phyloP scores from a whole-genome alignment of 208 protist species.

The Trypanosoma conorhini region DNA sequence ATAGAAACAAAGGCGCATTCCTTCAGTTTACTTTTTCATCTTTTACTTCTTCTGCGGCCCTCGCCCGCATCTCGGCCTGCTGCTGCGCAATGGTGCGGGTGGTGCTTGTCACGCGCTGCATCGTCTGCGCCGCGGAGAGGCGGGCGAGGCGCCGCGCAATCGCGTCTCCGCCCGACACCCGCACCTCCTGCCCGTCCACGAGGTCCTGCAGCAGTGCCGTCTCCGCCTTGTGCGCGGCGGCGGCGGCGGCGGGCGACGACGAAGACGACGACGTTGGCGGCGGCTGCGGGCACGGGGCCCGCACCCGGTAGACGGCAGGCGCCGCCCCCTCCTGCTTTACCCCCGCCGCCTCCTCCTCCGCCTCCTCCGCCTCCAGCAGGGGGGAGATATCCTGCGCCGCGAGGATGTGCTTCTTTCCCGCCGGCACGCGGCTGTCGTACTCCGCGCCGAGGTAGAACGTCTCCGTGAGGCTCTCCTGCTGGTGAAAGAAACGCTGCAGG shows the following conservation, averaged over 20 bases:
- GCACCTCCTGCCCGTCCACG: constrained; percentile 52
- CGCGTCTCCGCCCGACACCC: constrained; percentile 38
- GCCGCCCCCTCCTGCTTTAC: constrained; percentile 2
- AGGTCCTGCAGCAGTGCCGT: constrained; percentile 52
- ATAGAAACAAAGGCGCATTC: neutral
- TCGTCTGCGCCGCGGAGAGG: constrained; percentile 42
- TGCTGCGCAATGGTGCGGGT: constrained; percentile 39
- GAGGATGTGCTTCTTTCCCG: constrained; percentile 57
- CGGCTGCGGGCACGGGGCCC: neutral
- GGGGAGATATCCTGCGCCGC: constrained; percentile 37
- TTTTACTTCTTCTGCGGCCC: constrained; percentile 3
- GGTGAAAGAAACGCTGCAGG: constrained; percentile 94
- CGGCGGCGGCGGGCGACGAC: neutral
- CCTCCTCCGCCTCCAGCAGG: constrained; percentile 14
- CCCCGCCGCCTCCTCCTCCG: neutral
- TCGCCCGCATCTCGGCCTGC: constrained; percentile 32
- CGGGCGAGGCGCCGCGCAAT: constrained; percentile 53
- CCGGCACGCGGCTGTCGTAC: constrained; percentile 63
- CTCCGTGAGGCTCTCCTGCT: constrained; percentile 85
- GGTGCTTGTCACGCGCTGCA: constrained; percentile 47
- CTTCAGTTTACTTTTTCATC: neutral
- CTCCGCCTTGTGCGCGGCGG: constrained; percentile 21
- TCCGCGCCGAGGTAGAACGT: constrained; percentile 89
- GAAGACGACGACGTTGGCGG: neutral
- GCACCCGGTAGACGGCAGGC: constrained; percentile 7